Conservation (phyloP, 2,329 filamentous ascomycete species). For the Myriosclerotinia duriaeana region DNA sequence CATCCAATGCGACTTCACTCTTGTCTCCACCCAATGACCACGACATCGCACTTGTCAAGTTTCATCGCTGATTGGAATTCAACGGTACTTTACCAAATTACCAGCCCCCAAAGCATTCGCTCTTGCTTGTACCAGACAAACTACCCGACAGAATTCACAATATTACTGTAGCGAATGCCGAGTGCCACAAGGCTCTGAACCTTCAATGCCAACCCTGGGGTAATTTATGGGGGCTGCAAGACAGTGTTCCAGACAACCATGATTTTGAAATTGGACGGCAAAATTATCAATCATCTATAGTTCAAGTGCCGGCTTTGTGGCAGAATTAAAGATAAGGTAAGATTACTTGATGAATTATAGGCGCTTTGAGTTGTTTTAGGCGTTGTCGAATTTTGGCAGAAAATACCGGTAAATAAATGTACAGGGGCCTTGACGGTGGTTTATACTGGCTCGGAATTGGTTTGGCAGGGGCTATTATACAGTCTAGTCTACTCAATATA, state of each 20-base stretch:
- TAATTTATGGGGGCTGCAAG: not conserved
- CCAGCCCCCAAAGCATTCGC: not conserved
- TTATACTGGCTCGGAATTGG: not conserved
- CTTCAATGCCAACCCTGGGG: not conserved
- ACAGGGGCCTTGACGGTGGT: too few relatives aligned
- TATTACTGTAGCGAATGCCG: not conserved
- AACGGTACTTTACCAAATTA: not conserved
- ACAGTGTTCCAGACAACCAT: too few relatives aligned
- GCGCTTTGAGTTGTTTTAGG: not conserved
- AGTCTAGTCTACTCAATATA: not conserved
- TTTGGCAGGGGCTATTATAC: not conserved
- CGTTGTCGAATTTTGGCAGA: not conserved
- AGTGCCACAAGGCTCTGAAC: not conserved
- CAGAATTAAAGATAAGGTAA: not conserved
- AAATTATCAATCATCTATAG: not conserved
- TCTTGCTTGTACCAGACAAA: not conserved
- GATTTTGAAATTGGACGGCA: not conserved
- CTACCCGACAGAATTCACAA: not conserved
- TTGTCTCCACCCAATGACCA: not conserved
- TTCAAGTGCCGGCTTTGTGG: not conserved
- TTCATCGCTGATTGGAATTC: not conserved
- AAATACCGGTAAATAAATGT: too few relatives aligned
- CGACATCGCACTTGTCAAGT: not conserved
- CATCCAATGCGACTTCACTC: not conserved
- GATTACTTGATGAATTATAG: not conserved